Conservation (phyloP, 2,329 filamentous ascomycete species). For the Exophiala sp. region DNA sequence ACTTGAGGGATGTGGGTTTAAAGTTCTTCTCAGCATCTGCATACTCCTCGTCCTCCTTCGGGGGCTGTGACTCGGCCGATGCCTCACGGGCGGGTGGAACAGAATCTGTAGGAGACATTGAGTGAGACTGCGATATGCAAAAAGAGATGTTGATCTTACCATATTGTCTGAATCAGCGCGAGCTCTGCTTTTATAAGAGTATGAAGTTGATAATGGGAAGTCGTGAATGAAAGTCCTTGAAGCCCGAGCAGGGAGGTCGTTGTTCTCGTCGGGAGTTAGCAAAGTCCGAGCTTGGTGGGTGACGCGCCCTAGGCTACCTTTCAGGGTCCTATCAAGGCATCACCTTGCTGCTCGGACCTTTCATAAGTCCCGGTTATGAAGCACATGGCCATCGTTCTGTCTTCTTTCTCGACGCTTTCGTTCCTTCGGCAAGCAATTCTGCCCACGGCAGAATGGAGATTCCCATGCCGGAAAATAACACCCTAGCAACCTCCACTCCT, state of each 20-base stretch:
- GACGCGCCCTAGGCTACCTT: no score
- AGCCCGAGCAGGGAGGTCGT: no score
- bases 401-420: no score
- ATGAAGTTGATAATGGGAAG: not conserved
- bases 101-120: not conserved
- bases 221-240: no score
- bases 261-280: no score
- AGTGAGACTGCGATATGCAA: not conserved
- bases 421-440: not conserved
- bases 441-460: not conserved
- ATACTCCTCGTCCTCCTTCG: slow-evolving; percentile 8
- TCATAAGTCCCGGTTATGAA: no score
- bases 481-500: not conserved
- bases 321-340: no score
- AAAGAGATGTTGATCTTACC: not conserved
- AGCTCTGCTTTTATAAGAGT: not conserved
- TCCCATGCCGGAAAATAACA: not conserved
- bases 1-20: slow-evolving; percentile 13
- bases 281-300: no score
- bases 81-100: not conserved
- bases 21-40: slow-evolving; percentile 19
- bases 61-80: not conserved
- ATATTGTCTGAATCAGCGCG: not conserved
- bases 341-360: no score
- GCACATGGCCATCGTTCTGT: no score